A percentile compares a stretch with the other conserved stretches of the same genome.
phyloP scores from a whole-genome alignment of 192 early-diverging fungal genomes.

The Spinellus fusiger region DNA sequence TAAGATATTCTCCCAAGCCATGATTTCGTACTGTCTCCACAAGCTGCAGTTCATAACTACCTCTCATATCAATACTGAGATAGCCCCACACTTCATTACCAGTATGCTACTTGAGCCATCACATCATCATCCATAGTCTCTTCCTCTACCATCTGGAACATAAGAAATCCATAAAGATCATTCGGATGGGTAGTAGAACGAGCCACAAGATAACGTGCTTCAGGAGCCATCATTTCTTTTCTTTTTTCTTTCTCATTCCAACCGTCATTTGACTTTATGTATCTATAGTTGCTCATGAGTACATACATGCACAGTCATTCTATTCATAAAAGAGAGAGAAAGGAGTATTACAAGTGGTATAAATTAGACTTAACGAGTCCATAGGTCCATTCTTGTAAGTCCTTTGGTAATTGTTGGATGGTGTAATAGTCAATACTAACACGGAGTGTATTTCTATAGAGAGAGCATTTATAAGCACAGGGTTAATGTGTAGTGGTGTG shows the following conservation, averaged over 20 bases:
- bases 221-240: conserved; percentile 47
- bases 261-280: conserved; percentile 57
- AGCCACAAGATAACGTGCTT: conserved; percentile 53
- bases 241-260: conserved; percentile 55
- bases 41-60: conserved; percentile 64
- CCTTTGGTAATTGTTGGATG: conserved; percentile 28
- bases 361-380: conserved; percentile 57
- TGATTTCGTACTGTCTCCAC: conserved; percentile 30
- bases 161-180: conserved; percentile 45
- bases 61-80: neutral
- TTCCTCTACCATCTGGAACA: conserved; percentile 61
- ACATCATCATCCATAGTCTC: conserved; percentile 51
- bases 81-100: conserved; percentile 35
- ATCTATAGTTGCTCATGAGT: conserved; percentile 15
- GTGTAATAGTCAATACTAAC: conserved; percentile 34
- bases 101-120: conserved; percentile 54
- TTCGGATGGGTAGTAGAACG: conserved; percentile 24
- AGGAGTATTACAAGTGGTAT: conserved; percentile 44
- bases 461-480: neutral
- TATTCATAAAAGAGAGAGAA: neutral
- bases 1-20: conserved; percentile 55
- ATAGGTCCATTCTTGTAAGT: conserved; percentile 42
- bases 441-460: conserved; percentile 15
- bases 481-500: neutral
- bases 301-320: neutral